These are phyloP conservation scores for Malassezia slooffiae DNA, from an alignment of 1,284 basidiomycete genomes.

Conservation along the genomic window DNA sequence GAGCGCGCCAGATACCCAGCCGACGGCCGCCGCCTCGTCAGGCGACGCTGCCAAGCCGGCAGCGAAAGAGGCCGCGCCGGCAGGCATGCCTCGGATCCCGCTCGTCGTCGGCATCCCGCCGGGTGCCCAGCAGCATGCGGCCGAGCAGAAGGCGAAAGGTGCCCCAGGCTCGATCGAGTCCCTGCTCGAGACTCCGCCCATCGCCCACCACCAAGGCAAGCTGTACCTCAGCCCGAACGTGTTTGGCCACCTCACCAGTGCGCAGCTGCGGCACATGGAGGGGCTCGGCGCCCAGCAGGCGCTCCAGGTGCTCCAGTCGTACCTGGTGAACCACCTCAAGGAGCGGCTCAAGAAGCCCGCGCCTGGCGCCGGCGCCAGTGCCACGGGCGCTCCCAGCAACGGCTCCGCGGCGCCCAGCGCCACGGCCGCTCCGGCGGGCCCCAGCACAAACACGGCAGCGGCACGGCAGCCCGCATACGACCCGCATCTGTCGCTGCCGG, in stretches of 20 bases:
- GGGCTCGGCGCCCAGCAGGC: conserved; percentile 71
- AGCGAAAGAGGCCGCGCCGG: conserved; percentile 9
- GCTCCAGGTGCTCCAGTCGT: conserved; percentile 66
- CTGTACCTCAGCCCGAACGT: conserved; percentile 73
- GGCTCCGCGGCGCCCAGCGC: conserved; percentile 1
- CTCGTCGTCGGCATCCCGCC: conserved; percentile 57
- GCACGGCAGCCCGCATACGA: neutral
- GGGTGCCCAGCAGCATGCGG: conserved; percentile 46
- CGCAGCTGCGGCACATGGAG: conserved; percentile 65
- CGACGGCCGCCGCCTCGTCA: conserved; percentile 6
- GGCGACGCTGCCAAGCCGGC: conserved; percentile 8
- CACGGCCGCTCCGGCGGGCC: neutral
- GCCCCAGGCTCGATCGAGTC: conserved; percentile 38
- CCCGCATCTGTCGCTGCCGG: conserved; percentile 12
- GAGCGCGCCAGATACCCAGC: neutral
- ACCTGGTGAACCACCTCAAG: conserved; percentile 74
- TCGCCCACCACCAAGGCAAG: conserved; percentile 71
- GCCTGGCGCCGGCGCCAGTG: neutral
- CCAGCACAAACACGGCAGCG: neutral
- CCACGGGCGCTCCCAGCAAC: neutral
- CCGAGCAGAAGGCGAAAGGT: conserved; percentile 33
- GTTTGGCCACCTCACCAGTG: conserved; percentile 64
- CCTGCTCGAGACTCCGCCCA: conserved; percentile 55
- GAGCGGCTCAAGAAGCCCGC: conserved; percentile 53
- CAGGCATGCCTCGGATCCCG: conserved; percentile 48